phyloP scores from a whole-genome alignment of 2,329 filamentous ascomycete species.

The Dothidotthia symphoricarpi region DNA sequence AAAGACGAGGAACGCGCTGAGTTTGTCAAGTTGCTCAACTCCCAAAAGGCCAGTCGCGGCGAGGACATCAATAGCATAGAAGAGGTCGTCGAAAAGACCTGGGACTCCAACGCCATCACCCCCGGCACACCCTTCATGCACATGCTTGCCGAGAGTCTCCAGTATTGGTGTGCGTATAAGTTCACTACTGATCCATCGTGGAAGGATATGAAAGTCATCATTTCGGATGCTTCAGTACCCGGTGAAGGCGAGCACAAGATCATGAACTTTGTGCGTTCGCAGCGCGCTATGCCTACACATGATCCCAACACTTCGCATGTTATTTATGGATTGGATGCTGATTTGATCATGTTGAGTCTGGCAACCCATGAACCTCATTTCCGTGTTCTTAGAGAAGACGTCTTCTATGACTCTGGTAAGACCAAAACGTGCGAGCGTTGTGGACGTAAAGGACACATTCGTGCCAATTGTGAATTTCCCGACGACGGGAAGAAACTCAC shows the following conservation, averaged over 20 bases:
- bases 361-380: conserved; percentile 98
- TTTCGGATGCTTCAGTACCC: conserved; percentile 95
- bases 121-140: conserved; percentile 99
- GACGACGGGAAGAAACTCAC: conserved; percentile 64
- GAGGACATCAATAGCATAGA: conserved; percentile 60
- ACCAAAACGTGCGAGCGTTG: conserved; percentile 83
- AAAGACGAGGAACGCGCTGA: conserved; percentile 90
- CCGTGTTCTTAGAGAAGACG: conserved; percentile 91
- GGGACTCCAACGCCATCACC: conserved; percentile 86
- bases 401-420: conserved; percentile 87
- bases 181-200: conserved; percentile 94
- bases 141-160: conserved; percentile 80
- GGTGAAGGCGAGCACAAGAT: conserved; percentile 99
- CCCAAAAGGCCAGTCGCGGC: conserved; percentile 59
- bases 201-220: conserved; percentile 91
- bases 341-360: conserved; percentile 97
- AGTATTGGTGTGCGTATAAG: conserved; percentile 98
- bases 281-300: conserved; percentile 84
- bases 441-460: conserved; percentile 88
- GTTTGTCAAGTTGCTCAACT: conserved; percentile 77
- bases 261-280: conserved; percentile 95
- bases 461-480: conserved; percentile 66
- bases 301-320: conserved; percentile 97
- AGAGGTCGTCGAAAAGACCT: conserved; percentile 78
- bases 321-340: conserved; percentile 95